Evolutionary conservation across 352 stramenopile species (phyloP).

Genomic region (Phytophthora fragariaefolia): DNA sequence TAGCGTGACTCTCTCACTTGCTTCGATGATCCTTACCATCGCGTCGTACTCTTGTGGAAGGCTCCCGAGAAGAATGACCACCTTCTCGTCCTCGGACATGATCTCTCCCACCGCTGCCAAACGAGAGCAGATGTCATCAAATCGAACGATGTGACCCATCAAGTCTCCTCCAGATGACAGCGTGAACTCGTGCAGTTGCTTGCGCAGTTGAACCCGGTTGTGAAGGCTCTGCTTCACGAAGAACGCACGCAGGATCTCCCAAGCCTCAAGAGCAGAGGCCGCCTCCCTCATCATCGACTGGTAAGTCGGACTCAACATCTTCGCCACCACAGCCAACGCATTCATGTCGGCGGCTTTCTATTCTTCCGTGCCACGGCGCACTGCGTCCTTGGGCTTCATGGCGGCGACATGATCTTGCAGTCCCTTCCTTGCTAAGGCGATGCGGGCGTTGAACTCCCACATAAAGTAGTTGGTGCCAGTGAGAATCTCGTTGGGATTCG

Average conservation of each 20-base stretch:
- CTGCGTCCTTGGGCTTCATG: not conserved
- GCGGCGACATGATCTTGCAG: not conserved
- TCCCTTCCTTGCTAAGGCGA: not conserved
- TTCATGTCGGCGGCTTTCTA: no score
- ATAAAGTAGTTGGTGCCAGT: not conserved
- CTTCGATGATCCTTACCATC: slow-evolving; percentile 31
- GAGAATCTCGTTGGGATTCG: not conserved
- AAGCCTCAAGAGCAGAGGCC: slow-evolving; percentile 12
- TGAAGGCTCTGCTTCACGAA: slow-evolving; percentile 27
- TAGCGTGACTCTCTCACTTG: slow-evolving; percentile 10
- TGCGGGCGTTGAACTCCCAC: not conserved
- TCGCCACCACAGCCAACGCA: no score
- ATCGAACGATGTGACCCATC: slow-evolving; percentile 17
- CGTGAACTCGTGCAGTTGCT: not conserved
- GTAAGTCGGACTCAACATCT: not conserved
- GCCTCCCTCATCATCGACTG: not conserved
- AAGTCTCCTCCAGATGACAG: not conserved
- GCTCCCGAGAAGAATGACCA: slow-evolving; percentile 18
- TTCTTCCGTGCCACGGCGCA: slow-evolving; percentile 2
- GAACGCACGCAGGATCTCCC: slow-evolving; percentile 16
- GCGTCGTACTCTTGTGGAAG: slow-evolving; percentile 18
- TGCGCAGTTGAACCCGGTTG: slow-evolving; percentile 23
- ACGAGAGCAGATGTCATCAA: slow-evolving; percentile 23
- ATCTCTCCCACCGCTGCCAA: slow-evolving; percentile 15
- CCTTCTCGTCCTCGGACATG: slow-evolving; percentile 18